Evolutionary conservation across 108 stramenopile genomes (phyloP).

Genomic region (Mayamaea pseudoterrestris): DNA sequence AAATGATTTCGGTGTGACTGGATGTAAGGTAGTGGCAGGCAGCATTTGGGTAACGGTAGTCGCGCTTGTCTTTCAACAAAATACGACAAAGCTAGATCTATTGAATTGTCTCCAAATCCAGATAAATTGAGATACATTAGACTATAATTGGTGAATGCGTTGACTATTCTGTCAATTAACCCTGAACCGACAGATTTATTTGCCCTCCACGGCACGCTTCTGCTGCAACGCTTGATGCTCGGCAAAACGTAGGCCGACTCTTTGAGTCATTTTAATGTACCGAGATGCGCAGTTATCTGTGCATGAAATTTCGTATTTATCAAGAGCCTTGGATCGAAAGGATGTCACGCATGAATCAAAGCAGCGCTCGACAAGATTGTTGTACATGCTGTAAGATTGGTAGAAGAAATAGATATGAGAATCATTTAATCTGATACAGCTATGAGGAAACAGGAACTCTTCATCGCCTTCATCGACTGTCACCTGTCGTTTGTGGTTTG

Average conservation of each 20-base stretch:
- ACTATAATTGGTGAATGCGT: too few species aligned
- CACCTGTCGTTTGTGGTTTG: neutral
- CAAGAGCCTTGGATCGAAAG: slow-evolving; percentile 77
- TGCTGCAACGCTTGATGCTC: slow-evolving; percentile 86
- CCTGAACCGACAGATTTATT: too few species aligned
- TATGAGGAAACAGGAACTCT: neutral
- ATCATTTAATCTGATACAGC: neutral
- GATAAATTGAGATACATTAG: too few species aligned
- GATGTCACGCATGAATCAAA: slow-evolving; percentile 64
- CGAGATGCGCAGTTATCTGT: slow-evolving; percentile 43
- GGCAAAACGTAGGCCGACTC: slow-evolving; percentile 78
- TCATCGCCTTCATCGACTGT: neutral
- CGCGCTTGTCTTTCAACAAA: too few species aligned
- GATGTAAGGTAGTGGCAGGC: too few species aligned
- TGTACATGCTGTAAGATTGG: slow-evolving; percentile 89
- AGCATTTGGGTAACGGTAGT: too few species aligned
- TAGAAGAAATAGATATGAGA: neutral
- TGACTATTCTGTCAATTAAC: neutral
- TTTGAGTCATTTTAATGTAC: slow-evolving; percentile 82
- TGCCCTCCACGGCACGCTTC: too few species aligned
- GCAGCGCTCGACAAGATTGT: slow-evolving; percentile 66
- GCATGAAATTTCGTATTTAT: slow-evolving; percentile 62
- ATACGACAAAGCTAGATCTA: too few species aligned
- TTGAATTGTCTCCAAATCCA: too few species aligned
- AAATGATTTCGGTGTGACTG: too few species aligned